Base-by-base conservation (phyloP, 2,329 filamentous ascomycete species). In the Aureobasidium uvarum region DNA sequence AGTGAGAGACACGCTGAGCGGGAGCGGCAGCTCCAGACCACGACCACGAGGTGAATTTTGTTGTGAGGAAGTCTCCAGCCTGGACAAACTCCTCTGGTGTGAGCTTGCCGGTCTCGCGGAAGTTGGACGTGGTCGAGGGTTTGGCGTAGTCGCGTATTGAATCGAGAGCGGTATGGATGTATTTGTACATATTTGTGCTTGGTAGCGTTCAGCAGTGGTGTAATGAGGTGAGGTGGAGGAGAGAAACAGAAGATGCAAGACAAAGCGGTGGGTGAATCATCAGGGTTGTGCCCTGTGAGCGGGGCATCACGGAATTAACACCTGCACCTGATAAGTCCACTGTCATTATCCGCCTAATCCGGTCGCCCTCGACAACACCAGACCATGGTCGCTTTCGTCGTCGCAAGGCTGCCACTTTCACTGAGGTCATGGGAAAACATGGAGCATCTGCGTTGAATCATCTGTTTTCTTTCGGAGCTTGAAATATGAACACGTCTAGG, bases 1-100 rank as follows among this genome's bases (percentile, higher is more conserved):
- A 86, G 75, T 96, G 91, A 69, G 83, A 81, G 64, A 91, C 90
- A 69, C 92, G 89, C 76, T 92, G 91, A 68, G 86, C 84, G 1
- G 88, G 85, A n/a, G 88, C 86, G 64, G 94, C 90, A 70, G 94
- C 93, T 72, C 95, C 91, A 70, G 90, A 88, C 95, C 95, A 99
- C 58, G 91, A 90, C 95, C 95, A 99, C 66, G 94, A 96, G 10
- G 94, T 95, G 80, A 99, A 99, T 82, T 97, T 98, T 87, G 96
- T 96, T 74, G 96, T 93, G 43, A 99, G 87, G 77, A 98, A 99
- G 81, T 99, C 95, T 72, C 95, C 95, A 3, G 95, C 95, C 4
- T 90, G 89, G 59, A 97, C 84, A 78, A 99, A 99, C 83, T 99
- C 95, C 74, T 97, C 94, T 20, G 94, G 94, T 0, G 94, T 98